Base-by-base conservation (phyloP, 768 basidiomycete species). In the Tulasnella sp. region DNA sequence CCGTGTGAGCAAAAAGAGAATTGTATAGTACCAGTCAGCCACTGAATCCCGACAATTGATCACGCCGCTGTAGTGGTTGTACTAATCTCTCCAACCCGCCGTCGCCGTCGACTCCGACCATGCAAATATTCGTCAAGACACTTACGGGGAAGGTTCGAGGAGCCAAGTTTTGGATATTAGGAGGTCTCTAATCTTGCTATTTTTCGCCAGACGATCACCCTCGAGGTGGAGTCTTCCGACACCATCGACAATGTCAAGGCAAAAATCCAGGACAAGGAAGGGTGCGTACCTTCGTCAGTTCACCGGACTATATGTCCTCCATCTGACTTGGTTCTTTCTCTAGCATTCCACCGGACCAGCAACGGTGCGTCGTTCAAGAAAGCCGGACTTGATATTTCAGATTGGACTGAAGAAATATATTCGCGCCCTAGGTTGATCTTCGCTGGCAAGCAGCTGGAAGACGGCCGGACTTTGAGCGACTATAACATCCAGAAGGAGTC, bases 401-500 rank as follows among this genome's bases (percentile, higher is more conserved):
- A 15, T 37, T 42, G 34, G 39, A 39, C 29, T 75, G 40, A 76
- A 38, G 22, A 17, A 67, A 8, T 22, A 54, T 82, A 82, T 80
- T 3, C 68, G 6, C 7, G 1, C 45, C 45, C 58, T 38, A 78
- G 95, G 77, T 87, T 97, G 78, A 97, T 96, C 84, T 95, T 98
- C 80, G 97, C 97, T 77, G 97, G 97, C 74, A 99, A 99, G 89
- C 97, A 98, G 85, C 90, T 98, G 77, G 97, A 99, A 85, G 97
- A 99, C 84, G 97, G 97, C 68, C 93, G 97, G 80, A 98, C 96
- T 8, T 87, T 98, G 64, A 92, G 89, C 80, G 97, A 99, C 85
- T 98, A 97, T 88, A 97, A 97, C 87, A 97, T 97, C n/a, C n/a
- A n/a, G n/a, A n/a, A n/a, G n/a, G n/a, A n/a, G n/a, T n/a, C n/a